Evolutionary conservation across 352 stramenopile genomes (phyloP), one percentile per base, ranked within the genome.

Genomic region (Phytophthora citrophthora): DNA sequence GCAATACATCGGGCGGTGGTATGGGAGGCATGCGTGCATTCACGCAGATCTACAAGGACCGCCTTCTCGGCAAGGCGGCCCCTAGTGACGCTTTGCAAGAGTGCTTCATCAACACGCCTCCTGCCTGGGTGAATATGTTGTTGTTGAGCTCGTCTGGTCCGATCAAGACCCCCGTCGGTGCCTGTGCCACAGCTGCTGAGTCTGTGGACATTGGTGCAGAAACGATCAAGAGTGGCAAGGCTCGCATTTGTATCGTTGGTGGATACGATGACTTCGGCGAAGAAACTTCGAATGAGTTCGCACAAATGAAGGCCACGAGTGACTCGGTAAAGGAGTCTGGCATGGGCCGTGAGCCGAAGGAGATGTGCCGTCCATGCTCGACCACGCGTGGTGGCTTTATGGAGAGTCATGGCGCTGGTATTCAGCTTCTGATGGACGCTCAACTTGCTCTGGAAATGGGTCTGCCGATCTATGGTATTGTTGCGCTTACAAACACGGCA

Each of bases 51-150:
- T 97, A 92, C 70, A 74, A 87, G 36, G 54, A 78, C 13, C 83
- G 89, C n/a, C 40, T 86, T 23, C 61, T 89, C 6, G 88, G 86
- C 48, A 91, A 93, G 70, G 72, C 76, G 43, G 76, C 86, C 15
- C 72, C 88, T 5, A 93, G 81, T 54, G 89, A 97, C 56, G 86
- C 75, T 1, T 56, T 97, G 23, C 83, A 95, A 49, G 89, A 97
- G 62, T 80, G 53, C 15, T 97, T 97, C 71, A 97, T 96, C 67
- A 97, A 97, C 50, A 95, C 86, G 23, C 83, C 90, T 39, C 81
- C 89, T 38, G 89, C 88, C 0, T 97, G 89, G 89, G 86, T 97
- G 9, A 97, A 97, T 72, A 96, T 97, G 89, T 56, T 96, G 31
- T 51, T 97, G 24, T 53, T 97, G 49, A 93, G 81, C 29, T 94